Evolutionary conservation across 495 filamentous ascomycete genomes (phyloP).

Genomic region (Tetracladium setigerum): DNA sequence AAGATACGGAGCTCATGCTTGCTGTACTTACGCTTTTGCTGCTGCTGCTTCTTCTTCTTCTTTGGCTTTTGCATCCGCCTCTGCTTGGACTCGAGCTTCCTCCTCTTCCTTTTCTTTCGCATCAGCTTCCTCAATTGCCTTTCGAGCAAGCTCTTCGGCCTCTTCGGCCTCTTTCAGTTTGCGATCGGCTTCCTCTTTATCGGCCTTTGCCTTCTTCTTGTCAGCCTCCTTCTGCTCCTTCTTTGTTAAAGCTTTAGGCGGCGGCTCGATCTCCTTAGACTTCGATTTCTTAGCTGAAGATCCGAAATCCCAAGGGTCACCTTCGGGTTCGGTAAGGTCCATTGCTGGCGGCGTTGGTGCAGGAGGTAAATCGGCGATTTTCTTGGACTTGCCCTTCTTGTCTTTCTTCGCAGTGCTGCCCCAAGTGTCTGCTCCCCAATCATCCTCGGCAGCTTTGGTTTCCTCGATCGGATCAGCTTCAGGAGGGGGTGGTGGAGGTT

Average conservation of each 20-base stretch:
- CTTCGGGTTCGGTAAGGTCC: slow-evolving; percentile 26
- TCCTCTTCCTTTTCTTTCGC: slow-evolving; percentile 12
- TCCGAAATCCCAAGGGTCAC: slow-evolving; percentile 18
- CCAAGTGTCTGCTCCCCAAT: slow-evolving; percentile 28
- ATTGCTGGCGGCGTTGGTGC: slow-evolving; percentile 32
- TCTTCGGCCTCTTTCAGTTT: not conserved
- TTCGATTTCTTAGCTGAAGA: slow-evolving; percentile 12
- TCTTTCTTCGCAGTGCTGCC: slow-evolving; percentile 31
- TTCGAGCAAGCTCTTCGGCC: slow-evolving; percentile 7
- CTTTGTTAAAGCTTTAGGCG: slow-evolving; percentile 5
- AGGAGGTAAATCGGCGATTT: slow-evolving; percentile 23
- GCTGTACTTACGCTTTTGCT: not conserved
- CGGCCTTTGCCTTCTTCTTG: slow-evolving; percentile 15
- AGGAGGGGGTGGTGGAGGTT: slow-evolving; percentile 22
- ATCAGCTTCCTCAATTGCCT: slow-evolving; percentile 16
- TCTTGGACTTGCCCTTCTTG: slow-evolving; percentile 28
- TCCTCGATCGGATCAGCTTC: slow-evolving; percentile 35
- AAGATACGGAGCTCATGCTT: not conserved
- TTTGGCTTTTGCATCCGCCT: not conserved
- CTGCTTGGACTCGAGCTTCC: not conserved
- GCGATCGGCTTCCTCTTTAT: slow-evolving; percentile 15
- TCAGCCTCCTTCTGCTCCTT: slow-evolving; percentile 18
- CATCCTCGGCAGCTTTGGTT: slow-evolving; percentile 28
- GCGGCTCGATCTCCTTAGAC: slow-evolving; percentile 14
- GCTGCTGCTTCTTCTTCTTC: slow-evolving; percentile 17